A percentile compares a stretch with the other conserved stretches of the same genome.
phyloP scores from a whole-genome alignment of 1,284 basidiomycete genomes.

The Malassezia sp. region DNA sequence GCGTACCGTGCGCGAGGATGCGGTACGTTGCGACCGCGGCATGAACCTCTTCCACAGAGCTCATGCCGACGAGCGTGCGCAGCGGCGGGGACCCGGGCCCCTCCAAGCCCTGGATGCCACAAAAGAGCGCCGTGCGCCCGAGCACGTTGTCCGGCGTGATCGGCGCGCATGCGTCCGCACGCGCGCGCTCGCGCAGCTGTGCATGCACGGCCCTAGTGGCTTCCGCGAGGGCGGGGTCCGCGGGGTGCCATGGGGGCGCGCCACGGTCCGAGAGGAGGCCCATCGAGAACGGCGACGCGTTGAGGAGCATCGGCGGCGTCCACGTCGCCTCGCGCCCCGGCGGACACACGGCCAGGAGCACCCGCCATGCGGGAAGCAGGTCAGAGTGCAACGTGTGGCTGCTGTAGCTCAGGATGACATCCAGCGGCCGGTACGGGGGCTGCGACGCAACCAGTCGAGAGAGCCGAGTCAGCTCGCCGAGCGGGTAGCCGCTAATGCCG shows the following conservation, averaged over 20 bases:
- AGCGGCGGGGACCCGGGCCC: constrained; percentile 12
- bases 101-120: constrained; percentile 26
- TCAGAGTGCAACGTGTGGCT: constrained; percentile 40
- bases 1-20: no score
- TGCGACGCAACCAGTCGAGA: constrained; percentile 56
- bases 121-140: constrained; percentile 29
- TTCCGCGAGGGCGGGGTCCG: constrained; percentile 52
- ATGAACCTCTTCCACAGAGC: constrained; percentile 41
- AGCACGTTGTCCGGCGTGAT: constrained; percentile 19
- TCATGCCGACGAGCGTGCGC: constrained; percentile 38
- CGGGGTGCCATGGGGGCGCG: constrained; percentile 76
- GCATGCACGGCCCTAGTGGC: constrained; percentile 38
- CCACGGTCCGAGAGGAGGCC: constrained; percentile 61
- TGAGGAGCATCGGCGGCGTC: constrained; percentile 55
- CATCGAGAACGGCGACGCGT: constrained; percentile 86
- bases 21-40: constrained; percentile 32
- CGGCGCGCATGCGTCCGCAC: neutral
- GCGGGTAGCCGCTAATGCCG: constrained; percentile 78
- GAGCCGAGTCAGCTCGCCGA: constrained; percentile 76
- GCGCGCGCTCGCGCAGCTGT: neutral
- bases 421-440: constrained; percentile 42
- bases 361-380: constrained; percentile 27
- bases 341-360: constrained; percentile 18
- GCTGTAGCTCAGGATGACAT: constrained; percentile 40
- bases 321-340: constrained; percentile 14